Base-by-base conservation (phyloP, 257 asterid genomes). In the Salvia miltiorrhiza region DNA sequence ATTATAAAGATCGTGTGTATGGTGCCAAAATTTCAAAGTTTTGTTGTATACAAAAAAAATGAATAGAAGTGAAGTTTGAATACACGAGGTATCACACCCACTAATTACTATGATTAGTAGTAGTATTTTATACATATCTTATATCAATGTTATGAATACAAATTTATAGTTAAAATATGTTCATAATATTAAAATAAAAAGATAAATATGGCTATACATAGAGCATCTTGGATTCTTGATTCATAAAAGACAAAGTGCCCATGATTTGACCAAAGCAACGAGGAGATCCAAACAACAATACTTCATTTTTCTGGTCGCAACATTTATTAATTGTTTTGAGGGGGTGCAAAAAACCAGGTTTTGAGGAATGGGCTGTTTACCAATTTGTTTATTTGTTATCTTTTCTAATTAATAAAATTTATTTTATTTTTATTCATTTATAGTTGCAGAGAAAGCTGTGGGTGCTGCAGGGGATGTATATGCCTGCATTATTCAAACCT, bases 311-410 rank as follows among this genome's bases (percentile, higher is more conserved):
- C 50, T n/a, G 63, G 23, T 49, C 11, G 41, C 16, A 61, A 68
- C 63, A 57, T 23, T 28, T 37, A 76, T 40, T 49, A 37, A 70
- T 44, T 71, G 48, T 41, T 39, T 49, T 12, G 26, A 37, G 54
- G 73, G 73, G 73, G 77, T 79, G 77, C 82, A 67, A 82, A 76
- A 80, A 69, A 79, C 70, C 81, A 72, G 72, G 72, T 72, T 67
- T 82, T 69, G 80, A 76, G 84, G 81, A 61, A 82, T 77, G 87
- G 87, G 87, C 72, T 63, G 77, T 21, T 73, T 77, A 73, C 75
- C 67, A 77, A 65, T 74, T 85, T 66, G 17, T 48, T 65, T 45
- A 28, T 65, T 19, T 24, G 8, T 28, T 13, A 2, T 61, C 26
- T 41, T 43, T n/a, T 61, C 49, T 43, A 14, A 21, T n/a, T n/a